Conservation (phyloP, 1,139 yeast species). For the Geotrichum candidum region DNA sequence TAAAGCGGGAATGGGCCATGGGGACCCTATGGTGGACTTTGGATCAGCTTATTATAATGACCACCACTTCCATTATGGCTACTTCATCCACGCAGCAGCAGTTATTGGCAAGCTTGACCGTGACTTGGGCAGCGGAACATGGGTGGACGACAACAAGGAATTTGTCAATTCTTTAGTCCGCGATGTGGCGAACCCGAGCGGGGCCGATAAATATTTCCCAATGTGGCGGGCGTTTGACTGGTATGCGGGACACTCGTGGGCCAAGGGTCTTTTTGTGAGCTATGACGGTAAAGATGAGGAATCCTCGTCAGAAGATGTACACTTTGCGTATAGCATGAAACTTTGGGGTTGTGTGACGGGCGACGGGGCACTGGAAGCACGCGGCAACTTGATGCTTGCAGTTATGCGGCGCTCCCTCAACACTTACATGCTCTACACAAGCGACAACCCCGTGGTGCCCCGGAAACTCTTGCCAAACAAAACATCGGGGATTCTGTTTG, state of each 20-base stretch:
- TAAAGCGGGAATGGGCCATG: slow-evolving; percentile 41
- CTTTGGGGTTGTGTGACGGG: slow-evolving; percentile 71
- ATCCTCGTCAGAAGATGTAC: slow-evolving; percentile 76
- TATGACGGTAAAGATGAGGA: slow-evolving; percentile 80
- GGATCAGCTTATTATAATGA: slow-evolving; percentile 71
- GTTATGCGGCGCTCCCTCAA: slow-evolving; percentile 58
- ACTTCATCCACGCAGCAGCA: slow-evolving; percentile 73
- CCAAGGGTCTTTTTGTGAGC: slow-evolving; percentile 61
- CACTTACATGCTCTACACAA: slow-evolving; percentile 51
- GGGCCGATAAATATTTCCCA: slow-evolving; percentile 61
- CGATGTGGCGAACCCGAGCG: slow-evolving; percentile 72
- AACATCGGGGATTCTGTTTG: slow-evolving; percentile 70
- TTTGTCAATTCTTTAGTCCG: slow-evolving; percentile 64
- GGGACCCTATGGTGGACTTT: slow-evolving; percentile 52
- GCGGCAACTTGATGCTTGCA: slow-evolving; percentile 71
- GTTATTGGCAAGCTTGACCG: slow-evolving; percentile 61
- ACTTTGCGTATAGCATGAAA: slow-evolving; percentile 76
- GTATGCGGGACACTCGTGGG: slow-evolving; percentile 84
- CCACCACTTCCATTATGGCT: slow-evolving; percentile 80
- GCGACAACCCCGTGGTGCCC: slow-evolving; percentile 57
- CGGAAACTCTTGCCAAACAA: slow-evolving; percentile 50
- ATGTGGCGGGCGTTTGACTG: slow-evolving; percentile 73
- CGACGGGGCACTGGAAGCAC: slow-evolving; percentile 60
- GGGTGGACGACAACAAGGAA: slow-evolving; percentile 54
- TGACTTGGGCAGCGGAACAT: slow-evolving; percentile 53